Evolutionary conservation across 2,329 filamentous ascomycete species (phyloP).

Genomic region (Torrubiella hemipterigena): DNA sequence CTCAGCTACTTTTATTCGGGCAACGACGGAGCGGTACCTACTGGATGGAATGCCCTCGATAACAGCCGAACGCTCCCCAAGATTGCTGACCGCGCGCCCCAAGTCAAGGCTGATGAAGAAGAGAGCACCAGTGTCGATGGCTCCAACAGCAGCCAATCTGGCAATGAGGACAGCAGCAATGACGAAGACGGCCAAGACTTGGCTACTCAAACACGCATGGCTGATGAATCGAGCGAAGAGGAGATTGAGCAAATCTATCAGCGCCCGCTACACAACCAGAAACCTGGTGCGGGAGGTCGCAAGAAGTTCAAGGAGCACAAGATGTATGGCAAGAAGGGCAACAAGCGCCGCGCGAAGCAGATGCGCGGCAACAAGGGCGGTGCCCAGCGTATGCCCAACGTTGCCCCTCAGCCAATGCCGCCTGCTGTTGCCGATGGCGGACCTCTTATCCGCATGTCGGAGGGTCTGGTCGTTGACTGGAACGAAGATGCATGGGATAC

Average conservation of each 20-base stretch:
- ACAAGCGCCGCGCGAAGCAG: conserved; percentile 34
- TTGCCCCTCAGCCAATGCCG: conserved; percentile 23
- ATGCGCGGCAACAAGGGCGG: conserved; percentile 23
- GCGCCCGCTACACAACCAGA: conserved; percentile 6
- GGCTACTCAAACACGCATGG: conserved; percentile 38
- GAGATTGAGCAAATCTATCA: conserved; percentile 17
- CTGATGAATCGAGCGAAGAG: conserved; percentile 46
- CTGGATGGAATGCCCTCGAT: conserved; percentile 54
- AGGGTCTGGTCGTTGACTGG: conserved; percentile 86
- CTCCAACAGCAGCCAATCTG: conserved; percentile 34
- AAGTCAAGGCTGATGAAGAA: conserved; percentile 33
- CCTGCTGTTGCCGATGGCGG: conserved; percentile 34
- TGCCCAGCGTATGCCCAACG: conserved; percentile 16
- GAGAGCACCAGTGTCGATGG: conserved; percentile 32
- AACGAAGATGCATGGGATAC: conserved; percentile 53
- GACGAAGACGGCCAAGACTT: conserved; percentile 30
- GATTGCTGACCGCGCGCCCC: conserved; percentile 32
- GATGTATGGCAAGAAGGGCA: conserved; percentile 35
- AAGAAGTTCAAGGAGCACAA: conserved; percentile 35
- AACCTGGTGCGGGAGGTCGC: conserved; percentile 19
- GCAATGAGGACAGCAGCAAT: conserved; percentile 37
- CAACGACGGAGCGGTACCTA: conserved; percentile 48
- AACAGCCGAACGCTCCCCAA: conserved; percentile 46
- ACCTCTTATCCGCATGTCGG: conserved; percentile 65
- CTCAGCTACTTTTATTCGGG: conserved; percentile 52